Evolutionary conservation across 202 grass and related monocot species (phyloP), one percentile per base, ranked within the genome.

Genomic region (Thinopyrum obtusiflorum): DNA sequence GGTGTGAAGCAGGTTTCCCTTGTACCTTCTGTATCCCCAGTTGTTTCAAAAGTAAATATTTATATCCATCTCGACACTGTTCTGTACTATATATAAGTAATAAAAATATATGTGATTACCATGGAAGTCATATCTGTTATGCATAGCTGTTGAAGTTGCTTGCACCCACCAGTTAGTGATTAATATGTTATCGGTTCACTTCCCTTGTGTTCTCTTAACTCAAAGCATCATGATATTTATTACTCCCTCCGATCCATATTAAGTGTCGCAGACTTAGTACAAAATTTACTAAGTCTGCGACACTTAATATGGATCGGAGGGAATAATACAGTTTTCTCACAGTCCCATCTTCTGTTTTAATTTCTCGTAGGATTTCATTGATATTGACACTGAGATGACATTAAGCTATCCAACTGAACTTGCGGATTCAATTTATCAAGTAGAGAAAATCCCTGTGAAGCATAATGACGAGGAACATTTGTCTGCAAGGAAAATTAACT

Each of bases 311-410:
- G 14, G 47, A 51, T 51, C 5, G 47, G 47, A 51, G 14, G 47
- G 49, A 55, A 2, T n/a, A 26, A 3, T 51, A 63, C 29, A 55
- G 6, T 49, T 12, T 71, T 46, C 79, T 81, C 47, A 80, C 61
- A 39, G 18, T 86, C 66, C 7, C 5, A 83, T 82, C 25, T 55
- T 65, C 46, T 70, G 13, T 59, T 88, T 63, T 84, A 32, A 68
- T 84, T 88, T 57, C 35, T 86, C 62, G 24, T 70, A 98, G 96
- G 93, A 91, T 88, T 80, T 73, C 59, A 76, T 95, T 85, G 84
- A 92, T 57, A 79, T 85, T 86, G 93, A 89, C 74, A 86, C 64
- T 76, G 82, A 89, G 60, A 82, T 88, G 82, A 85, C 71, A 87
- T 73, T 95, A 71, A 23, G 83, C 32, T 95, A 94, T 89, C 88